phyloP scores from a whole-genome alignment of 176 grass and related monocot genomes.

The Lolium perenne region DNA sequence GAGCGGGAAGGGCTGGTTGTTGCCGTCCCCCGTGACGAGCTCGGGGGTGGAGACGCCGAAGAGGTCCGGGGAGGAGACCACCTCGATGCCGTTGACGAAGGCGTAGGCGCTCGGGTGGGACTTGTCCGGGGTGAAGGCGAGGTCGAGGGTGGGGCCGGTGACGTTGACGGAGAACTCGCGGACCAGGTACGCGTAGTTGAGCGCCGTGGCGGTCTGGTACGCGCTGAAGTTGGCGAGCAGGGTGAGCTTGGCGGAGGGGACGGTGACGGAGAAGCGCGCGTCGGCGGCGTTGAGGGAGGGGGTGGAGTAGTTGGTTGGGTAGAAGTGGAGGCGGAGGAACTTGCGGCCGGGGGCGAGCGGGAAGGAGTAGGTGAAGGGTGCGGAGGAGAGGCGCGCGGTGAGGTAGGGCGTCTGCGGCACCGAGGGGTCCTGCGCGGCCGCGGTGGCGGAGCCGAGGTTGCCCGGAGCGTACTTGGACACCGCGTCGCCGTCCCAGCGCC shows the following conservation, averaged over 20 bases:
- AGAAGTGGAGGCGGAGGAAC: constrained; percentile 90
- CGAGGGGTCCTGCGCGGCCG: constrained; percentile 54
- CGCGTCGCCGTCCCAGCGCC: constrained; percentile 60
- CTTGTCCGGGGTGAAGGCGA: constrained; percentile 82
- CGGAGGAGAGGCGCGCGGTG: constrained; percentile 67
- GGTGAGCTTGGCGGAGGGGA: constrained; percentile 48
- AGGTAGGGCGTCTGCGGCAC: constrained; percentile 76
- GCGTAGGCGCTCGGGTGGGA: constrained; percentile 66
- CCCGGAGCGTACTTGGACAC: constrained; percentile 67
- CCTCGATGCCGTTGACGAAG: constrained; percentile 93
- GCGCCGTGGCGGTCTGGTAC: constrained; percentile 60
- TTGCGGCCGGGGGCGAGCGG: constrained; percentile 74
- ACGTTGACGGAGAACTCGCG: constrained; percentile 87
- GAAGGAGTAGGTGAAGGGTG: constrained; percentile 88
- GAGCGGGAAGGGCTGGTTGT: constrained; percentile 33
- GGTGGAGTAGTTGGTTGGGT: constrained; percentile 61
- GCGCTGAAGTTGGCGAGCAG: constrained; percentile 87
- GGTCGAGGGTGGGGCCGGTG: constrained; percentile 58
- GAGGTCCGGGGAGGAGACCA: constrained; percentile 78
- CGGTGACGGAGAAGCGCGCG: constrained; percentile 72
- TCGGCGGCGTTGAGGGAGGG: constrained; percentile 52
- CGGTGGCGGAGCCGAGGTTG: constrained; percentile 34
- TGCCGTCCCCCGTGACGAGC: constrained; percentile 42
- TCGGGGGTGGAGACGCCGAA: constrained; percentile 39
- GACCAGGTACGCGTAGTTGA: constrained; percentile 58